These are phyloP conservation scores for Amanita pseudoporphyria DNA, from an alignment of 768 basidiomycete species.

Conservation along the genomic window DNA sequence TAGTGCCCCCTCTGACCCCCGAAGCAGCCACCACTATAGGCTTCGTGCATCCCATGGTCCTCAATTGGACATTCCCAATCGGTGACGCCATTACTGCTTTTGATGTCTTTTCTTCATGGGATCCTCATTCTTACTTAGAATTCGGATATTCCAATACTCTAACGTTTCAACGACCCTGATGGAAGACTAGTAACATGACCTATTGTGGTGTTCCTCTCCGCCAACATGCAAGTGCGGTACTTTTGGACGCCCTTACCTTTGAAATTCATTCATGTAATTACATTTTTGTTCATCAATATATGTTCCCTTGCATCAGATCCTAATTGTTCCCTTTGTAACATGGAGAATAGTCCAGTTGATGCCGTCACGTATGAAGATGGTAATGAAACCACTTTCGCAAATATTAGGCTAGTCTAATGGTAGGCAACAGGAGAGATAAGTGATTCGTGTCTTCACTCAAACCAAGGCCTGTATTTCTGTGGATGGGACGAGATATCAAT, in stretches of 20 bases:
- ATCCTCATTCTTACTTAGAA: slow-evolving; percentile 3
- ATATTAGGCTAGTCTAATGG: no score
- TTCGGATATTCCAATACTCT: neutral
- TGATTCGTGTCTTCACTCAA: neutral
- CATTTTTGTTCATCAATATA: neutral
- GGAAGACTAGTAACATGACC: neutral
- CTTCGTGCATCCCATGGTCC: slow-evolving; percentile 43
- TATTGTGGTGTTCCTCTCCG: neutral
- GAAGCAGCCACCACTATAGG: neutral
- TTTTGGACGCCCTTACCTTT: no score
- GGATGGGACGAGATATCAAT: neutral
- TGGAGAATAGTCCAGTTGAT: neutral
- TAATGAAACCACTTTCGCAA: no score
- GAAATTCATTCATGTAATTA: no score
- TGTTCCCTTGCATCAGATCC: neutral
- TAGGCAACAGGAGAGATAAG: neutral
- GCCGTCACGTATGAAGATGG: no score
- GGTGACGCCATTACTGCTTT: slow-evolving; percentile 32
- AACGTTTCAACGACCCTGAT: slow-evolving; percentile 1
- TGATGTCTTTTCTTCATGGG: neutral
- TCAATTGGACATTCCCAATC: slow-evolving; percentile 63
- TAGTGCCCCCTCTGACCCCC: slow-evolving; percentile 27
- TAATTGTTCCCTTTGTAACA: no score
- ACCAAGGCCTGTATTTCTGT: neutral
- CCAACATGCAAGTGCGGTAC: neutral